Conservation (phyloP, 2,329 filamentous ascomycete species). For the Reticulascus tulasneorum region DNA sequence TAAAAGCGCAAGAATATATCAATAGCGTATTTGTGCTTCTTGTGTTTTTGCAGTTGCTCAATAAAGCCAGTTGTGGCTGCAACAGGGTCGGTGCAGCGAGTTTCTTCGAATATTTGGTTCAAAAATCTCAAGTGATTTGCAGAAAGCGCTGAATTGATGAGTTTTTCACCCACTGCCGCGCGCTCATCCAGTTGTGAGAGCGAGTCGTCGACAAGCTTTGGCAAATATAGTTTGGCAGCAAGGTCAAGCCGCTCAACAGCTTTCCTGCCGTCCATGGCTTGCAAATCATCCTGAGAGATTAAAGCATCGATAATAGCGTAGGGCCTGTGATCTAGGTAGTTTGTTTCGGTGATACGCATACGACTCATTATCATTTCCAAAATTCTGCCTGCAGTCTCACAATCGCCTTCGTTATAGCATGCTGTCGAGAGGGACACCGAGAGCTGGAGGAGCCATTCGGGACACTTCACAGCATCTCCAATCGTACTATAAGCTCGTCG, state of each 20-base stretch:
- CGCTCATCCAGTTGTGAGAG: neutral
- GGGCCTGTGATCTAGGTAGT: slow-evolving; percentile 4
- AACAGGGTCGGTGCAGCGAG: neutral
- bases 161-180: slow-evolving; percentile 1
- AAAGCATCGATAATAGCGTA: slow-evolving; percentile 5
- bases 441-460: slow-evolving; percentile 9
- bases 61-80: slow-evolving; percentile 5
- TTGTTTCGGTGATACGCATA: neutral
- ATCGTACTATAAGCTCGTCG: slow-evolving; percentile 5
- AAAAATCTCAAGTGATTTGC: neutral
- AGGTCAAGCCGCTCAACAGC: neutral
- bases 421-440: slow-evolving; percentile 8
- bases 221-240: slow-evolving; percentile 2
- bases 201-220: slow-evolving; percentile 6
- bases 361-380: slow-evolving; percentile 5
- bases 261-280: neutral
- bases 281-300: neutral
- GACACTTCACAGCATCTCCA: slow-evolving; percentile 2
- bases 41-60: neutral
- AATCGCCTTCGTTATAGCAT: slow-evolving; percentile 7
- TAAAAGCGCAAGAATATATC: slow-evolving; percentile 9
- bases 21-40: slow-evolving; percentile 6
- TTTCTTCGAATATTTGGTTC: slow-evolving; percentile 3
- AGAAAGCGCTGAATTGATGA: slow-evolving; percentile 2
- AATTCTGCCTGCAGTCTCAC: slow-evolving; percentile 6